These are phyloP conservation scores for Erysimum cheiri DNA, from an alignment of 441 rosid genomes.

Conservation along the genomic window DNA sequence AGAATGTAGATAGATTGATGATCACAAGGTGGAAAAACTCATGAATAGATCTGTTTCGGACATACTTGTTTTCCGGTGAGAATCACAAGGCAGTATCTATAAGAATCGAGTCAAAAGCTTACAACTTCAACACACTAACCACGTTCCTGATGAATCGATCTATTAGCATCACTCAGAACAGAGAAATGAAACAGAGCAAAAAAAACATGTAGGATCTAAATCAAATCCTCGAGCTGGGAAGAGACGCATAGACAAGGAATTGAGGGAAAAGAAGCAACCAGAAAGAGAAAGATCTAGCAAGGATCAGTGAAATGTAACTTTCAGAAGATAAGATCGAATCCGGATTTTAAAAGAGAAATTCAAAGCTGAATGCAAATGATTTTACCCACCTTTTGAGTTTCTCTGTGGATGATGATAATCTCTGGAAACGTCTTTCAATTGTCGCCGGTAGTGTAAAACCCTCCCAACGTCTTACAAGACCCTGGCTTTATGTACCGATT, in stretches of 20 bases:
- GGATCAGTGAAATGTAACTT: slow-evolving; percentile 14
- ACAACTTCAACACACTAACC: slow-evolving; percentile 22
- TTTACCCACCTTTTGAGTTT: slow-evolving; percentile 22
- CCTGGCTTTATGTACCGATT: slow-evolving; percentile 32
- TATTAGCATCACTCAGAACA: slow-evolving; percentile 5
- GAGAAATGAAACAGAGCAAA: slow-evolving; percentile 15
- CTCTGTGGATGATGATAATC: slow-evolving; percentile 25
- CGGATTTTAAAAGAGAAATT: not conserved
- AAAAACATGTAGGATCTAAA: slow-evolving; percentile 16
- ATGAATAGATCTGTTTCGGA: slow-evolving; percentile 16
- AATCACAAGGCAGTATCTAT: slow-evolving; percentile 23
- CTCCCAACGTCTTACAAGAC: slow-evolving; percentile 24
- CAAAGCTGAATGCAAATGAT: slow-evolving; percentile 13
- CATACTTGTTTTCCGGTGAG: not conserved
- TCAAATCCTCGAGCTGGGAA: not conserved
- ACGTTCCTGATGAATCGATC: slow-evolving; percentile 22
- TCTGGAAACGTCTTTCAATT: slow-evolving; percentile 28
- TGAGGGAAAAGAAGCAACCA: slow-evolving; percentile 8
- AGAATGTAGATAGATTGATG: slow-evolving; percentile 14
- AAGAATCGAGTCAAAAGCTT: slow-evolving; percentile 31
- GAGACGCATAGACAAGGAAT: slow-evolving; percentile 7
- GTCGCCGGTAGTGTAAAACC: slow-evolving; percentile 18
- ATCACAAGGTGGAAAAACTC: slow-evolving; percentile 19
- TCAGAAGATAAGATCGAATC: slow-evolving; percentile 3
- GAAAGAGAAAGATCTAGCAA: slow-evolving; percentile 20